phyloP scores from a whole-genome alignment of 2,329 filamentous ascomycete genomes.

The Colletotrichum sp. region DNA sequence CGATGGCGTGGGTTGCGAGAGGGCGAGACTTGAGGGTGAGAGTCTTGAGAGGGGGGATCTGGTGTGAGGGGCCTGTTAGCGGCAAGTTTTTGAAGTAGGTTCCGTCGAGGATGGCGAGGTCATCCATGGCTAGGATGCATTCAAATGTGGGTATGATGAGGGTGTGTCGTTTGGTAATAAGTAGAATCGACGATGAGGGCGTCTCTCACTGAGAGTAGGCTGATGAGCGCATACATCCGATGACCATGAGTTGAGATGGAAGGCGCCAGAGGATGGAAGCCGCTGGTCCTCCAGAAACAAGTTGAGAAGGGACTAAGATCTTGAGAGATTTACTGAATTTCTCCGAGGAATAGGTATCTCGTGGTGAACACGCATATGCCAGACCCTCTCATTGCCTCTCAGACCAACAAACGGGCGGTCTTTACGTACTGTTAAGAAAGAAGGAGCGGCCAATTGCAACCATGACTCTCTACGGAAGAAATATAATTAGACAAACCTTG shows the following conservation, averaged over 20 bases:
- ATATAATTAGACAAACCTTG: not conserved
- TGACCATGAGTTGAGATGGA: not conserved
- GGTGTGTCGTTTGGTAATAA: no score
- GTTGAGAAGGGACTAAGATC: not conserved
- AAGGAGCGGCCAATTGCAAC: not conserved
- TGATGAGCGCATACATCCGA: not conserved
- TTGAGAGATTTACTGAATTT: no score
- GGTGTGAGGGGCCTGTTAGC: not conserved
- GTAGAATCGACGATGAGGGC: not conserved
- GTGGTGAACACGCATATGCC: no score
- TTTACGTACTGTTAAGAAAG: not conserved
- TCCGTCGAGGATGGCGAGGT: not conserved
- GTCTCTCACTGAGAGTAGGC: not conserved
- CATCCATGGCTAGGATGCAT: not conserved
- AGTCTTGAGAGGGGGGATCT: conserved; percentile 54
- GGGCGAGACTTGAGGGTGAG: conserved; percentile 49
- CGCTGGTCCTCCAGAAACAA: not conserved
- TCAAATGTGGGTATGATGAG: no score
- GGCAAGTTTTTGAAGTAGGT: no score
- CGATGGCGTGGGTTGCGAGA: conserved; percentile 45
- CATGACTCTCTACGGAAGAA: not conserved
- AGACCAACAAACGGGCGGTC: not conserved
- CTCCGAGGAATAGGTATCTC: no score
- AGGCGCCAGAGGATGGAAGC: not conserved
- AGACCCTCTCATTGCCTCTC: no score